Base-by-base conservation (phyloP, 2,329 filamentous ascomycete species). In the Cladosporium cucumerinum region DNA sequence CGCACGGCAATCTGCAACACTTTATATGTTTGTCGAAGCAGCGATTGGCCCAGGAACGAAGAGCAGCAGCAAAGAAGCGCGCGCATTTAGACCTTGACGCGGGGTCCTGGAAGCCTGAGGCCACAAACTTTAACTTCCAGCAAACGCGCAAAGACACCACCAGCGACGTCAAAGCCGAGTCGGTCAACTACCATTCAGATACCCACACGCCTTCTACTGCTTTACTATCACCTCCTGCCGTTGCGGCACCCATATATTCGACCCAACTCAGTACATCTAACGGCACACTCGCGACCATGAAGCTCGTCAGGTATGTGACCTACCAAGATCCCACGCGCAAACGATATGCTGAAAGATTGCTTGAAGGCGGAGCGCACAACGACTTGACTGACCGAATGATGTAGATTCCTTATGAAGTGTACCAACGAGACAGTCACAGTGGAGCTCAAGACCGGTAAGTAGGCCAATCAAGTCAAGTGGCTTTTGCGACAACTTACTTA, bases 381-480 rank as follows among this genome's bases (percentile, higher is more conserved):
- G 74, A 74, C 72, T 74, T 76, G 74, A 69, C 70, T 75, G 69
- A 74, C 69, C 62, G 67, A 61, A 60, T 28, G 21, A 26, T 66
- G 70, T 79, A 98, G 95, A 79, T 99, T 99, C 80, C 85, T 99
- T 73, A 98, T 98, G 94, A 99, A 99, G 85, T 98, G 94, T 81
- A 89, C 91, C 80, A 98, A 97, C 80, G 95, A 99, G 84, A 97
- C 95, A 74, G 95, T 98, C 74, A 98, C 94, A 52, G 91, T 99
- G 79, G 95, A 99, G 81, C 85, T 99, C 72, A 99, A 99, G 81
- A 98, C 98, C 86, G 95, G 93, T 95, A 83, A 63, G 72, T 55
- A 28, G 30, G 11, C 32, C 32, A 23, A 1, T 10, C 3, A 7
- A 14, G 2, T 16, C 11, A 8, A 14, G 32, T 21, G 30, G 39